Conservation (phyloP, 805 yeast species). For the Sungouiella blattae region DNA sequence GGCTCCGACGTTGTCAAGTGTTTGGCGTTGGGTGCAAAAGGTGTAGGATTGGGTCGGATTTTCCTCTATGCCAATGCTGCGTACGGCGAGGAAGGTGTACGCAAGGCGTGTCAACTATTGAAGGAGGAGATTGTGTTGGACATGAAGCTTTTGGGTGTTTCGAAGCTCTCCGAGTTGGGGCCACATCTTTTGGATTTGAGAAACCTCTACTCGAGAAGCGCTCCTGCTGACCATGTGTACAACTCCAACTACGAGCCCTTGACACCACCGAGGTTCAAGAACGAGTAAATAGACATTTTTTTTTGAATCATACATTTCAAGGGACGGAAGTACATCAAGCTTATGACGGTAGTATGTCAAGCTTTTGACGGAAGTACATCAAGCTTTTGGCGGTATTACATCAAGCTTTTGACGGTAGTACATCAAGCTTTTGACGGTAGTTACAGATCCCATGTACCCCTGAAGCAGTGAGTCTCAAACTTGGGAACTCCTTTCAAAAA, state of each 20-base stretch:
- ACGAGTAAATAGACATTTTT: slow-evolving; percentile 3
- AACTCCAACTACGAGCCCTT: slow-evolving; percentile 14
- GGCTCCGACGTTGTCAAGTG: slow-evolving; percentile 68
- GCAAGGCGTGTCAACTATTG: slow-evolving; percentile 56
- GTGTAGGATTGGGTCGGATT: slow-evolving; percentile 70
- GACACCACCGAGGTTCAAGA: slow-evolving; percentile 9
- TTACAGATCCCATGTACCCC: too few species aligned
- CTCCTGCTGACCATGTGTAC: slow-evolving; percentile 11
- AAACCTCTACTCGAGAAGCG: slow-evolving; percentile 5
- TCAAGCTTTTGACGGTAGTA: too few species aligned
- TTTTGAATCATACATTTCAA: neutral
- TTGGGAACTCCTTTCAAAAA: too few species aligned
- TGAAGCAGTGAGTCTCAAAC: too few species aligned
- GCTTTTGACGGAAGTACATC: too few species aligned
- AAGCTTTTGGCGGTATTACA: too few species aligned
- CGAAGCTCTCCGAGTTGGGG: slow-evolving; percentile 32
- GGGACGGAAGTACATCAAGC: too few species aligned
- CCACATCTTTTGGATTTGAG: slow-evolving; percentile 14
- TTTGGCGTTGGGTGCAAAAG: slow-evolving; percentile 64
- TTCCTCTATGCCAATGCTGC: slow-evolving; percentile 60
- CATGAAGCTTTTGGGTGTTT: slow-evolving; percentile 78
- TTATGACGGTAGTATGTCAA: too few species aligned
- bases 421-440: too few species aligned
- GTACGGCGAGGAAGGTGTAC: slow-evolving; percentile 64
- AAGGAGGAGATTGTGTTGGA: slow-evolving; percentile 70